Conservation (phyloP, 352 stramenopile genomes). For the Globisporangium abappressorium region DNA sequence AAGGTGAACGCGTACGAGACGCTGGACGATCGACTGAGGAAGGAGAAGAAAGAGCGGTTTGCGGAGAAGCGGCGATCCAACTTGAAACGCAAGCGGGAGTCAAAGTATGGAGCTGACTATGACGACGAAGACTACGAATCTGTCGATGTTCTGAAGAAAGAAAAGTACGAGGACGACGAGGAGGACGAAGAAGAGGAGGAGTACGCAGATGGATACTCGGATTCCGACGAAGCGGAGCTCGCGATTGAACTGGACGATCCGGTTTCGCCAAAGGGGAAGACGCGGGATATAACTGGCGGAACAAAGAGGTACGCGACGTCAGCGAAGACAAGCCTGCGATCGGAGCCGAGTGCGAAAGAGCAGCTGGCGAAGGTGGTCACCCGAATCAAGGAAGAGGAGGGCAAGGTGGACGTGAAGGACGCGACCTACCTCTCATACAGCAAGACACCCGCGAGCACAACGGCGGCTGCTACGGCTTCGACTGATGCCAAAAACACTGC, state of each 20-base stretch:
- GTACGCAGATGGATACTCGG: constrained; percentile 29
- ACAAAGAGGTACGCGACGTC: constrained; percentile 13
- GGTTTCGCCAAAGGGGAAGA: constrained; percentile 8
- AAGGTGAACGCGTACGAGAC: constrained; percentile 30
- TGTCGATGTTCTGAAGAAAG: not conserved
- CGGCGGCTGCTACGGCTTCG: not conserved
- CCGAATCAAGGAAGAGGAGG: constrained; percentile 33
- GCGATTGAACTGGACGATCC: constrained; percentile 23
- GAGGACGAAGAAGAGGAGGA: constrained; percentile 27
- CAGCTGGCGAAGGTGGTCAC: constrained; percentile 26
- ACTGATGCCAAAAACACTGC: not conserved
- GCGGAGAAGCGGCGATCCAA: constrained; percentile 7
- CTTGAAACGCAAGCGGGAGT: constrained; percentile 21
- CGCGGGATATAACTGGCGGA: constrained; percentile 22
- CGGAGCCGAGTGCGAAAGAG: constrained; percentile 19
- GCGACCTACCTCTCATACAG: constrained; percentile 32
- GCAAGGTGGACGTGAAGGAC: constrained; percentile 9
- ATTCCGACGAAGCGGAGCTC: constrained; percentile 39
- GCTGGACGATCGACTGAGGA: constrained; percentile 43
- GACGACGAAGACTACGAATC: constrained; percentile 23
- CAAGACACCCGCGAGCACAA: constrained; percentile 12
- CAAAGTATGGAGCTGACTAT: constrained; percentile 9
- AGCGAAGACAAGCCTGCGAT: not conserved
- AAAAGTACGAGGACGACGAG: constrained; percentile 20
- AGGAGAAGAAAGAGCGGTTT: constrained; percentile 18